Percentiles rank a stretch among this genome's conserved stretches.
These are phyloP conservation scores for Peronospora belbahrii DNA, from an alignment of 352 stramenopile species.

Conservation along the genomic window DNA sequence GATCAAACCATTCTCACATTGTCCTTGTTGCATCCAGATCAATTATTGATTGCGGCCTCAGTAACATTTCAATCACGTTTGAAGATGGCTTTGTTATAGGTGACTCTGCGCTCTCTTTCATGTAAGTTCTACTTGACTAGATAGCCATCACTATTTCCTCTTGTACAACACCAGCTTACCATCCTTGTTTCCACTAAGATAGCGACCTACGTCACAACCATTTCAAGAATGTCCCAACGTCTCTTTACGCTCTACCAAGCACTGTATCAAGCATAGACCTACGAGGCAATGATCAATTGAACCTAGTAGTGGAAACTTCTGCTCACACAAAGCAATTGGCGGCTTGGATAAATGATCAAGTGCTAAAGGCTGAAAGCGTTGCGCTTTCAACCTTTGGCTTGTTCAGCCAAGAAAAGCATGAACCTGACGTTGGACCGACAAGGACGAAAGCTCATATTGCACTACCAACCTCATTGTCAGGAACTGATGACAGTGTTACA, in stretches of 20 bases:
- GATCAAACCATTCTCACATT: conserved; percentile 1
- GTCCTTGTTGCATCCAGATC: conserved; percentile 12
- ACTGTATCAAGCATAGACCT: conserved; percentile 31
- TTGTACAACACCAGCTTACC: neutral
- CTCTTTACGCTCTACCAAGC: conserved; percentile 7
- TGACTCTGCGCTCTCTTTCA: conserved; percentile 15
- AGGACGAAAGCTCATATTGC: neutral
- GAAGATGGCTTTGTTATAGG: conserved; percentile 17
- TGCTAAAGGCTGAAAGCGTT: conserved; percentile 32
- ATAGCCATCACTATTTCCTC: neutral
- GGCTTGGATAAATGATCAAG: conserved; percentile 25
- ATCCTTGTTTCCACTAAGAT: neutral
- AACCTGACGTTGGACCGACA: neutral
- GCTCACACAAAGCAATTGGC: conserved; percentile 21
- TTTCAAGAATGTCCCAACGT: conserved; percentile 11
- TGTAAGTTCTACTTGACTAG: conserved; percentile 21
- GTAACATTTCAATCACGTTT: conserved; percentile 37
- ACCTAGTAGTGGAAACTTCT: conserved; percentile 24
- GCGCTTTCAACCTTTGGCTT: neutral
- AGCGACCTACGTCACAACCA: conserved; percentile 45
- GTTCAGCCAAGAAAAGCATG: conserved; percentile 5
- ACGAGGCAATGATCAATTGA: conserved; percentile 28
- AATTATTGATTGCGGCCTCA: conserved; percentile 35
- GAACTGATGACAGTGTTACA: conserved; percentile 6
- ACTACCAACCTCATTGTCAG: neutral